Evolutionary conservation across 306 rosid genomes (phyloP), one percentile per base, ranked within the genome.

Genomic region (Sesbania bispinosa): DNA sequence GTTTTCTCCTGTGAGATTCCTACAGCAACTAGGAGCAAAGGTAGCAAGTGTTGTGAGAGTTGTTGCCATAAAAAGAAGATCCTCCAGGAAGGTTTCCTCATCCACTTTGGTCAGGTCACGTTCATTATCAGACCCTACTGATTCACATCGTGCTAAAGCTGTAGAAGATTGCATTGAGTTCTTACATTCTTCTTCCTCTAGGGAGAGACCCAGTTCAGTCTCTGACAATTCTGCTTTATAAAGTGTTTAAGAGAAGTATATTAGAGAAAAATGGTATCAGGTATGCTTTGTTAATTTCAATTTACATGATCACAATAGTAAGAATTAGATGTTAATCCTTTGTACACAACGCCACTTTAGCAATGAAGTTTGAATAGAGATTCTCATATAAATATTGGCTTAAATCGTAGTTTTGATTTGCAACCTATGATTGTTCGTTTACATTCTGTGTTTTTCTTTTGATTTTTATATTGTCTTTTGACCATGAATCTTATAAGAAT

Each of bases 91-190:
- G 86, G 89, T 90, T 63, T 87, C 95, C 68, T 84, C 97, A 10
- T 78, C 95, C 6, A 79, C 77, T 76, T 80, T 84, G 77, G 80
- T 78, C 1, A 84, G 96, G 79, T 87, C 97, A 38, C 80, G 86
- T 58, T 86, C 97, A 7, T 74, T 82, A 24, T 84, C 98, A 3
- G 90, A 87, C 18, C 82, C 80, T 54, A 81, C 85, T 11, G 97
- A 93, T 41, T 87, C 97, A 29, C 87, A 93, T 27, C 73, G 96
- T 47, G 97, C 88, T 47, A 90, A 90, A 52, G 98, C 93, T 4
- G 79, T 93, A 6, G 89, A 82, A 82, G 98, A 90, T 68, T 93
- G 98, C 83, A 93, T 90, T 53, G 78, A 86, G 82, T 93, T 93
- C 84, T 83, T 93, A 47, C 92, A 90, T 55, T 92, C 95, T 78